A percentile compares a stretch with the other conserved stretches of the same genome.
Evolutionary conservation across 2,329 filamentous ascomycete species (phyloP).

Genomic region (Mycosphaerelloides madeirae): DNA sequence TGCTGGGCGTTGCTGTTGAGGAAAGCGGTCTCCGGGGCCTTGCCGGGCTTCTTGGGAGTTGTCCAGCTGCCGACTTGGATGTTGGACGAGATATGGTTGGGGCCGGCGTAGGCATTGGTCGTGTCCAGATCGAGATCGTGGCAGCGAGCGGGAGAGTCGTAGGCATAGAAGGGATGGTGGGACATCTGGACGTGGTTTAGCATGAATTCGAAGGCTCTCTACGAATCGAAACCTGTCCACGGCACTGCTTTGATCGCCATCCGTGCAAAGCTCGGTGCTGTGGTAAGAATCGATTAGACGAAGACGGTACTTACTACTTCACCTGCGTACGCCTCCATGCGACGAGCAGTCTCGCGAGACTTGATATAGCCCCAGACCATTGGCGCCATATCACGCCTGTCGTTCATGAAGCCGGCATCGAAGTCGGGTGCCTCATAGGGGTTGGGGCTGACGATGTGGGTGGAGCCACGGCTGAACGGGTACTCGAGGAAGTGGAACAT

Average conservation of each 20-base stretch:
- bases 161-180: slow-evolving; percentile 60
- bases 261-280: no score
- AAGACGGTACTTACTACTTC: slow-evolving; percentile 48
- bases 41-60: slow-evolving; percentile 42
- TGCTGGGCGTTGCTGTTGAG: slow-evolving; percentile 62
- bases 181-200: slow-evolving; percentile 4
- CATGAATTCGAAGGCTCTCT: no score
- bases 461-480: slow-evolving; percentile 68
- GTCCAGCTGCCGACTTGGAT: slow-evolving; percentile 58
- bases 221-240: no score
- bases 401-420: slow-evolving; percentile 70
- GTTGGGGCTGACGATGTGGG: slow-evolving; percentile 51
- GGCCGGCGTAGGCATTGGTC: slow-evolving; percentile 69
- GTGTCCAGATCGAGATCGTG: slow-evolving; percentile 70
- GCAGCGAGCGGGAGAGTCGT: slow-evolving; percentile 63
- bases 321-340: slow-evolving; percentile 73
- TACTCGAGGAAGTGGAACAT: slow-evolving; percentile 82
- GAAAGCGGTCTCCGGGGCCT: slow-evolving; percentile 44
- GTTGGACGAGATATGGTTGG: slow-evolving; percentile 65
- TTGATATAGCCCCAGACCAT: slow-evolving; percentile 85
- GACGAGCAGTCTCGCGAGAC: slow-evolving; percentile 70
- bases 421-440: slow-evolving; percentile 71
- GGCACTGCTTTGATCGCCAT: no score
- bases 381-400: slow-evolving; percentile 76
- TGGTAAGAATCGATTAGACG: background rate